Evolutionary conservation across 2,329 filamentous ascomycete genomes (phyloP).

Genomic region (Alternaria gansuensis): DNA sequence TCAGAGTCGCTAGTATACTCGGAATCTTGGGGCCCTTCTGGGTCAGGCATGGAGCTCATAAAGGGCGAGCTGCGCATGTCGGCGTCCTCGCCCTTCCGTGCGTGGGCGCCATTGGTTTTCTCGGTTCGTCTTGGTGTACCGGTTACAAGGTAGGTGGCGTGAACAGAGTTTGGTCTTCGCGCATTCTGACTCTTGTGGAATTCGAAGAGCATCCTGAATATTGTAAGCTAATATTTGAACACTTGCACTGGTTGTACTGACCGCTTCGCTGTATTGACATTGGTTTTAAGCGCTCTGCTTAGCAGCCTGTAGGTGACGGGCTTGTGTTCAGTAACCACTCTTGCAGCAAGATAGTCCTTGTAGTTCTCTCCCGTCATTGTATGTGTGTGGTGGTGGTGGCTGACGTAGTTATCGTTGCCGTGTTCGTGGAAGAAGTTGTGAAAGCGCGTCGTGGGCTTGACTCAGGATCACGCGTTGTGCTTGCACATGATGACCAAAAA

Average conservation of each 20-base stretch:
- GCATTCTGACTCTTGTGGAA: constrained; percentile 82
- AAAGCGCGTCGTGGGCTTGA: constrained; percentile 38
- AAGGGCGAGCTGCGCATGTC: constrained; percentile 71
- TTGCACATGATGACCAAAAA: constrained; percentile 9
- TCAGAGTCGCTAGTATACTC: constrained; percentile 33
- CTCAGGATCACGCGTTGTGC: constrained; percentile 43
- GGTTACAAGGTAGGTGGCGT: constrained; percentile 90
- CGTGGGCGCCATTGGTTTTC: constrained; percentile 52
- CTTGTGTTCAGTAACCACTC: constrained; percentile 77
- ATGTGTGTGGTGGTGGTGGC: constrained; percentile 1
- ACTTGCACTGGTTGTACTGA: constrained; percentile 55
- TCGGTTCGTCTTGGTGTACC: constrained; percentile 65
- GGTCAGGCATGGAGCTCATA: constrained; percentile 71
- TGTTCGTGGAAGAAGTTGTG: constrained; percentile 13
- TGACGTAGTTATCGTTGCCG: constrained; percentile 3
- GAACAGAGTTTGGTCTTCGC: constrained; percentile 76
- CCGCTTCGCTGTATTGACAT: constrained; percentile 91
- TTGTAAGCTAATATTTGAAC: constrained; percentile 27
- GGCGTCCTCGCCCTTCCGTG: constrained; percentile 69
- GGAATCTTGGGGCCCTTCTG: constrained; percentile 44
- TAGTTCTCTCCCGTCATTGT: constrained; percentile 66
- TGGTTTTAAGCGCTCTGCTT: constrained; percentile 81
- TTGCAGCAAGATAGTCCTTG: constrained; percentile 75
- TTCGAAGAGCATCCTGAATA: constrained; percentile 79
- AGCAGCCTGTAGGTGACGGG: constrained; percentile 86